A percentile compares a stretch with the other conserved stretches of the same genome.
Evolutionary conservation across 306 rosid genomes (phyloP).

Genomic region (Cucurbita argyrosperma): DNA sequence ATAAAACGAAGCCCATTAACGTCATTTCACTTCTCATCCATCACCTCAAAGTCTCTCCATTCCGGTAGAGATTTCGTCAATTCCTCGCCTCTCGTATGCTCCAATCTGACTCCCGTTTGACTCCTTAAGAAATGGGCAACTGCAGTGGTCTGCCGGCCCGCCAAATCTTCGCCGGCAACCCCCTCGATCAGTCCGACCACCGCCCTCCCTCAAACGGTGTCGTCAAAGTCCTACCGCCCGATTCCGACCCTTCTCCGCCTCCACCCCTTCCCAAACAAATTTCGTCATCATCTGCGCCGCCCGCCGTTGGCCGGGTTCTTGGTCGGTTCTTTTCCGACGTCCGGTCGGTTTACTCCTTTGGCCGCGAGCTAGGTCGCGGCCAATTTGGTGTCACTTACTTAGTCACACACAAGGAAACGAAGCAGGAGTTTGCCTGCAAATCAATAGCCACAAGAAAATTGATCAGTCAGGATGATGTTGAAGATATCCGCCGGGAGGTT

Average conservation of each 20-base stretch:
- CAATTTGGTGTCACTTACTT: slow-evolving; percentile 86
- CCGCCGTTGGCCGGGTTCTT: slow-evolving; percentile 53
- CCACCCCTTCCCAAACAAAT: background rate
- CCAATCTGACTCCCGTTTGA: background rate
- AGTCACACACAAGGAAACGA: slow-evolving; percentile 54
- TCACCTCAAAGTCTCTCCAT: background rate
- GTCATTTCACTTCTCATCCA: background rate
- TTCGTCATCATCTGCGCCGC: background rate
- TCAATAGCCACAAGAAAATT: slow-evolving; percentile 83
- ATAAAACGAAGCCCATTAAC: background rate
- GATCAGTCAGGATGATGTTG: slow-evolving; percentile 53
- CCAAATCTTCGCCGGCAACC: background rate
- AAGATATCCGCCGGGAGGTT: slow-evolving; percentile 78
- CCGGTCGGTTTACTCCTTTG: slow-evolving; percentile 51
- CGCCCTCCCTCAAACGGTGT: slow-evolving; percentile 13
- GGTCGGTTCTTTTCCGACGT: slow-evolving; percentile 75
- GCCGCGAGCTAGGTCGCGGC: slow-evolving; percentile 95
- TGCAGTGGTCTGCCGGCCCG: slow-evolving; percentile 22
- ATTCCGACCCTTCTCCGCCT: slow-evolving; percentile 25
- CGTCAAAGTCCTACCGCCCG: slow-evolving; percentile 36
- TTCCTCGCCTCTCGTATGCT: background rate
- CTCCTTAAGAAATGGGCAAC: slow-evolving; percentile 34
- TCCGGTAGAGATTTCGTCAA: background rate
- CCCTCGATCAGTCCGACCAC: background rate
- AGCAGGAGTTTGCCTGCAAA: slow-evolving; percentile 75